Evolutionary conservation across 305 asterid genomes (phyloP), one percentile per base, ranked within the genome.

Genomic region (Fraxinus velutina): DNA sequence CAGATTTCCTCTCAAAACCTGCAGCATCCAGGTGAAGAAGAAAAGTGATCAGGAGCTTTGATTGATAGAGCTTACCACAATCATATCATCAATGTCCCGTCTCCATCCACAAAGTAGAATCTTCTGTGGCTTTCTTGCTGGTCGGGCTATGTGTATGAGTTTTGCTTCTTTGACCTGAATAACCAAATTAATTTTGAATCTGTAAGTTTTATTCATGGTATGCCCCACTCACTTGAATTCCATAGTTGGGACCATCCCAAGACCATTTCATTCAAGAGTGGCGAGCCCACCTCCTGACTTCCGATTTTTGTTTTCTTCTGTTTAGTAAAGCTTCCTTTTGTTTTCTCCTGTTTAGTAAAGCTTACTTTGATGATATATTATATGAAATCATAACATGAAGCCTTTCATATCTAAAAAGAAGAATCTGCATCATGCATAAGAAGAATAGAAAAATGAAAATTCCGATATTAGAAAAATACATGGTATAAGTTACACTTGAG

Each of bases 61-160:
- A 86, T 84, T 75, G 76, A 90, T 82, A 80, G 88, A 90, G 87
- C 95, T 94, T 90, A 94, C 98, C 97, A 93, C 97, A 94, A 94
- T 91, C 98, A 94, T 94, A 93, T 94, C 98, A 94, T 93, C 96
- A 90, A 92, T 89, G 96, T 94, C 97, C 88, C 97, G 91, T 86
- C 97, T 90, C 97, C 98, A 93, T 93, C 97, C 98, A 92, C 94
- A 90, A 84, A 94, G 97, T 91, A 94, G 97, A 88, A 93, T 92
- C 97, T 92, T 94, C 97, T 92, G 97, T 87, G 97, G 91, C 94
- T 83, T 89, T 92, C 92, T 93, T 88, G 92, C 91, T 86, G 97
- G 94, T 85, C 92, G 90, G 88, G 86, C 85, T 78, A 94, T 88
- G 87, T 85, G 91, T 86, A 89, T 86, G 93, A 88, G 85, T 89